Conservation (phyloP, 768 basidiomycete genomes). For the Boletus vinaceobasis region DNA sequence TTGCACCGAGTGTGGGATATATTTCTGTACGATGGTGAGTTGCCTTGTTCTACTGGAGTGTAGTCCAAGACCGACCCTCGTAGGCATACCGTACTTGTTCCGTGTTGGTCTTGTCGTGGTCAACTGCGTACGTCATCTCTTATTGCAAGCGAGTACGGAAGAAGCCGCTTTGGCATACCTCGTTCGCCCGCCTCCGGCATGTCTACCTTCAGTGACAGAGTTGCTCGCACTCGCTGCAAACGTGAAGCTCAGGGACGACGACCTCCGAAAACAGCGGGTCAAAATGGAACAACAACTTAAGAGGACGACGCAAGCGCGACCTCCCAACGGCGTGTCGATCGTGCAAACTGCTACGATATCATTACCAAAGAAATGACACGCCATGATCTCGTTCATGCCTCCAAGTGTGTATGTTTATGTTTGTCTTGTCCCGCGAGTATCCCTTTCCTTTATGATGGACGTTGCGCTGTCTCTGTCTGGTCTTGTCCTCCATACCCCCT, state of each 20-base stretch:
- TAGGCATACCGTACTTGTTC: slow-evolving; percentile 70
- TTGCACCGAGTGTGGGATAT: slow-evolving; percentile 79
- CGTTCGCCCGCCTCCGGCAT: slow-evolving; percentile 45
- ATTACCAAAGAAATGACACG: slow-evolving; percentile 23
- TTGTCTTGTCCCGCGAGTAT: slow-evolving; percentile 6
- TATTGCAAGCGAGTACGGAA: slow-evolving; percentile 51
- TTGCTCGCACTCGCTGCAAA: slow-evolving; percentile 60
- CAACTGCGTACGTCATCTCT: slow-evolving; percentile 52
- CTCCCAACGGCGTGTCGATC: slow-evolving; percentile 24
- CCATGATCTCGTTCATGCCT: background rate
- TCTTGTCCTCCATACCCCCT: too few species aligned
- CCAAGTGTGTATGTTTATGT: background rate
- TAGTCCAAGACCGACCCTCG: slow-evolving; percentile 1
- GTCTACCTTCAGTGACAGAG: slow-evolving; percentile 56
- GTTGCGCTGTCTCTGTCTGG: background rate
- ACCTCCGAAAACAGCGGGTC: slow-evolving; percentile 66
- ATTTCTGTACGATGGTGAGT: slow-evolving; percentile 74
- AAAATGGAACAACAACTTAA: slow-evolving; percentile 77
- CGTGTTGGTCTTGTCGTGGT: slow-evolving; percentile 71
- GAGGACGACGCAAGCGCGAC: slow-evolving; percentile 46
- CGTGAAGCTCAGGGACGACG: slow-evolving; percentile 76
- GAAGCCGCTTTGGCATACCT: slow-evolving; percentile 49
- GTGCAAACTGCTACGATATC: slow-evolving; percentile 29
- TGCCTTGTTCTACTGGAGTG: background rate
- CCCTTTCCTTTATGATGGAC: slow-evolving; percentile 5